Evolutionary conservation across 257 asterid species (phyloP).

Genomic region (Penstemon eatonii): DNA sequence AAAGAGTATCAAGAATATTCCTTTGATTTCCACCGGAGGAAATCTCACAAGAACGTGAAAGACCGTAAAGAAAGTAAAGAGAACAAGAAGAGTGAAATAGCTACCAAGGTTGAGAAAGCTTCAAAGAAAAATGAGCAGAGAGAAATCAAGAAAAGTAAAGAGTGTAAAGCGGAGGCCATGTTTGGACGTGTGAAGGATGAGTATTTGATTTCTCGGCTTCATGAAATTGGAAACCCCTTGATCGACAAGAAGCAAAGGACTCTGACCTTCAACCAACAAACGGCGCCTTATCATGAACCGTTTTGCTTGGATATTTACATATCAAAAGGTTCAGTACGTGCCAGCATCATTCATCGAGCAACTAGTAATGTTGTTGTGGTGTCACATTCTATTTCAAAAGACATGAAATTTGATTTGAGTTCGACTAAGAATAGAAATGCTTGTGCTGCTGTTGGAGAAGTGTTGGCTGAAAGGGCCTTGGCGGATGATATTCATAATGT

Average conservation of each 20-base stretch:
- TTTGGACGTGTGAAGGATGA: neutral
- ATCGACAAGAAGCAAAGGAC: conserved; percentile 17
- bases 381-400: conserved; percentile 83
- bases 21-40: too few species aligned
- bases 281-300: conserved; percentile 76
- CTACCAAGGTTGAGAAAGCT: too few species aligned
- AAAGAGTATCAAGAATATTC: too few species aligned
- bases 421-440: conserved; percentile 58
- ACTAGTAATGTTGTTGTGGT: conserved; percentile 84
- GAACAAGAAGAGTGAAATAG: too few species aligned
- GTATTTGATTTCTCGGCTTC: conserved; percentile 24
- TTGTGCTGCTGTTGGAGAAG: too few species aligned
- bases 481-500: conserved; percentile 76
- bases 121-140: too few species aligned
- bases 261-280: conserved; percentile 67
- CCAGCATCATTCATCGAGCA: conserved; percentile 71
- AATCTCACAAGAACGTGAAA: too few species aligned
- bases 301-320: conserved; percentile 70
- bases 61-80: too few species aligned
- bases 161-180: neutral
- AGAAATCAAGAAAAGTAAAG: conserved; percentile 9
- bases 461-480: conserved; percentile 46
- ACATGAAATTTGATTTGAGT: conserved; percentile 67
- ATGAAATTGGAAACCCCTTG: conserved; percentile 31
- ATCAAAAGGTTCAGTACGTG: conserved; percentile 68